phyloP scores from a whole-genome alignment of 2,329 filamentous ascomycete species.

The Leptographium radiaticola region DNA sequence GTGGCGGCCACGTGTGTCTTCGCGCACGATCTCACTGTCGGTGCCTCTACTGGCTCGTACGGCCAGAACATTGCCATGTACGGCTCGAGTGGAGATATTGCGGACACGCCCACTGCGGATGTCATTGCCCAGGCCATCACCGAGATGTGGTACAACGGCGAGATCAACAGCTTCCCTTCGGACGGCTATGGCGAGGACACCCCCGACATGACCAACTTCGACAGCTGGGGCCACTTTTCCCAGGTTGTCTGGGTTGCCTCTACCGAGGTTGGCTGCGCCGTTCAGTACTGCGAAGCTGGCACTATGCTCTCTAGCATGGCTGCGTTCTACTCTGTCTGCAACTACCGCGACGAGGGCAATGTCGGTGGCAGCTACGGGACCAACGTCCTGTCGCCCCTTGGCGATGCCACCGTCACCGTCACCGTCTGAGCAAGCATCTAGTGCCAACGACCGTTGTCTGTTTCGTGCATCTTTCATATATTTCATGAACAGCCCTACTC shows the following conservation, averaged over 20 bases:
- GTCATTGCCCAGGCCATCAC: conserved; percentile 57
- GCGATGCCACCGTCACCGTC: conserved; percentile 17
- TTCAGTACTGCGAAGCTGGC: conserved; percentile 37
- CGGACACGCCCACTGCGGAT: conserved; percentile 33
- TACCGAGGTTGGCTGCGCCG: conserved; percentile 49
- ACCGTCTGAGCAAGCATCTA: conserved; percentile 3
- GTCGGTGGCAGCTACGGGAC: conserved; percentile 33
- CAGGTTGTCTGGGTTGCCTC: conserved; percentile 61
- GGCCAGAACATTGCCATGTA: conserved; percentile 85
- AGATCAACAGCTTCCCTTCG: conserved; percentile 44
- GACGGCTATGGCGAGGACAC: conserved; percentile 44
- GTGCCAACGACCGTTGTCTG: neutral
- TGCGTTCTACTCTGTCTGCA: conserved; percentile 74
- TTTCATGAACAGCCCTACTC: neutral
- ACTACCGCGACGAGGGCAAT: conserved; percentile 58
- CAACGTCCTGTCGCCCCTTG: conserved; percentile 34
- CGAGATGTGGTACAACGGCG: conserved; percentile 81
- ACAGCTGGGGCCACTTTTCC: conserved; percentile 60
- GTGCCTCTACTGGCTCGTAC: conserved; percentile 45
- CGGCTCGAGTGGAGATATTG: conserved; percentile 27
- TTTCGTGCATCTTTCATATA: neutral
- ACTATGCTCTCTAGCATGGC: conserved; percentile 34
- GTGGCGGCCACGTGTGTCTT: conserved; percentile 59
- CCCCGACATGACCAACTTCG: conserved; percentile 50
- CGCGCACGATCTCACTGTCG: conserved; percentile 55